Evolutionary conservation across 2,329 filamentous ascomycete species (phyloP).

Genomic region (Gyromitra esculenta): DNA sequence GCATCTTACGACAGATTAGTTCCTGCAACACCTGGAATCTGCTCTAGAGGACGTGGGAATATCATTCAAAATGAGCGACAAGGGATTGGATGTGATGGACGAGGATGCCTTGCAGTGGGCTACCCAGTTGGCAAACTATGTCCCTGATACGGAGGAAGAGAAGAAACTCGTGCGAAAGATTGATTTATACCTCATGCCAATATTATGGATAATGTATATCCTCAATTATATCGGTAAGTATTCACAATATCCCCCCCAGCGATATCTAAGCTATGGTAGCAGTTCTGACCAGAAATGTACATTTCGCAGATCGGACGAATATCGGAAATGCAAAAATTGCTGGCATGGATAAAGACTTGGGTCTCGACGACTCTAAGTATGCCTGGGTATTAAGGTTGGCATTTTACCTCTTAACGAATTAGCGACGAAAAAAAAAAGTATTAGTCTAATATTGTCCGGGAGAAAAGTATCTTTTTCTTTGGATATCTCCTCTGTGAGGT

Average conservation of each 20-base stretch:
- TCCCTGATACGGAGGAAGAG: slow-evolving; percentile 61
- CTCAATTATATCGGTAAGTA: slow-evolving; percentile 70
- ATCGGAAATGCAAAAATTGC: slow-evolving; percentile 67
- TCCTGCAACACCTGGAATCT: background rate
- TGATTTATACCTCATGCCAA: slow-evolving; percentile 73
- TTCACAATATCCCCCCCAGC: background rate
- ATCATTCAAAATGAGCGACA: slow-evolving; percentile 12
- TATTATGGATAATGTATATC: slow-evolving; percentile 78
- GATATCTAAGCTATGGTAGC: background rate
- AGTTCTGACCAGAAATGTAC: background rate
- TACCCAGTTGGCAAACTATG: slow-evolving; percentile 21
- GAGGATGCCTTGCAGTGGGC: slow-evolving; percentile 25
- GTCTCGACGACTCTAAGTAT: slow-evolving; percentile 30
- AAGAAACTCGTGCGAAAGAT: slow-evolving; percentile 74
- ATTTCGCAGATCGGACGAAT: slow-evolving; percentile 53
- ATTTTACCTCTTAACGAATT: slow-evolving; percentile 60
- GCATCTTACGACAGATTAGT: background rate
- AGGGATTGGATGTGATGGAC: slow-evolving; percentile 13
- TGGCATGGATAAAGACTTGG: slow-evolving; percentile 65
- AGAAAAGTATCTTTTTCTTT: slow-evolving; percentile 64
- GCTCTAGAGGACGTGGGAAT: background rate
- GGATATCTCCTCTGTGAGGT: slow-evolving; percentile 64
- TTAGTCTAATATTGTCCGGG: slow-evolving; percentile 60
- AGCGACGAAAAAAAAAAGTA: slow-evolving; percentile 64
- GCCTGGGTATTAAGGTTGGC: slow-evolving; percentile 38